Base-by-base conservation (phyloP, 768 basidiomycete genomes). In the Leucocoprinus sp. region DNA sequence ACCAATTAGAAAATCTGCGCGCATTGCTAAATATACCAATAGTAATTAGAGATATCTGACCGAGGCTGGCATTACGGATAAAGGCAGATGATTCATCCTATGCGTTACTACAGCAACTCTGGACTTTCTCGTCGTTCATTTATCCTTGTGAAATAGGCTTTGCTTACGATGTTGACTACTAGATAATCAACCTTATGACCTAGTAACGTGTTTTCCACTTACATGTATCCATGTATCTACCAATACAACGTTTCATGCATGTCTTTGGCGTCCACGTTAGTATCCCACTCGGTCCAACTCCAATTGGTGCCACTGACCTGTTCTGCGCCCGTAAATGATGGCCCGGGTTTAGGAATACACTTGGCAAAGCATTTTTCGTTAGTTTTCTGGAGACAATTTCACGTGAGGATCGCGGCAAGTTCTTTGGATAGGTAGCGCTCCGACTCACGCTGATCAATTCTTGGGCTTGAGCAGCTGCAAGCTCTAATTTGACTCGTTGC, bases 151-250 rank as follows among this genome's bases (percentile, higher is more conserved):
- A 74, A 66, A 61, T 90, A 90, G 14, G 82, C 72, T 55, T 70
- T 71, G 65, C 82, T 82, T 23, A 90, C 81, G 37, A 87, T 76
- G 60, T 82, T 84, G 67, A 90, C 87, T 91, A n/a, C 34, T 27
- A 52, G 19, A 8, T 5, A 9, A 18, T 45, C 41, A 27, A 50
- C 14, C 19, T 29, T 26, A 31, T 27, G 9, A 24, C 22, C 18
- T 8, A 44, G 12, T 8, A 23, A 42, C 28, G 37, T 5, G 27
- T 12, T 15, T 29, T 8, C 17, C 11, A 76, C 85, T 67, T 55
- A 89, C 88, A 90, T 27, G 84, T 84, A 63, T 91, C 85, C 68
- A 92, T 69, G 58, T 89, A 92, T 35, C 86, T 76, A 43, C 89
- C 85, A 55, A 89, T 68, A 59, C 89, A 92, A 47, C 78, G 70